A percentile compares a stretch with the other conserved stretches of the same genome.
These are phyloP conservation scores for Phytophthora idaei DNA, from an alignment of 352 stramenopile genomes.

Conservation along the genomic window DNA sequence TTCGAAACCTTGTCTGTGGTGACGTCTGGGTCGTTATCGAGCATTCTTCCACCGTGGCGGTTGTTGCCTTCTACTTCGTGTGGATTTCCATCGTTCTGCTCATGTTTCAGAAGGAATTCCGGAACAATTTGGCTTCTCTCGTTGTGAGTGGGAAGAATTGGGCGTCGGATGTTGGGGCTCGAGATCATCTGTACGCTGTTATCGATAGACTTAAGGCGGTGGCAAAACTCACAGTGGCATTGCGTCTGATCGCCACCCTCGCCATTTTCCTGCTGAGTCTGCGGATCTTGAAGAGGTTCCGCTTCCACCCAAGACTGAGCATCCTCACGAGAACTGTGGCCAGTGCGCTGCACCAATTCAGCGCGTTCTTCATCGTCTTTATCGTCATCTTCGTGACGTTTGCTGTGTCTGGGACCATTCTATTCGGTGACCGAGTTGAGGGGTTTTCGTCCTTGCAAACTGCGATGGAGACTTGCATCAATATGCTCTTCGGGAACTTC, in stretches of 20 bases:
- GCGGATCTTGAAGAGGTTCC: constrained; percentile 33
- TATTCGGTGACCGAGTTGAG: constrained; percentile 64
- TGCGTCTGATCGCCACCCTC: constrained; percentile 26
- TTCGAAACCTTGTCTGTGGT: constrained; percentile 35
- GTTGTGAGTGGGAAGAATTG: constrained; percentile 25
- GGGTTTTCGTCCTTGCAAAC: constrained; percentile 49
- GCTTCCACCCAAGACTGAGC: constrained; percentile 30
- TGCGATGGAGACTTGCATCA: constrained; percentile 61
- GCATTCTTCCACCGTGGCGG: constrained; percentile 13
- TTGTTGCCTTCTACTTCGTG: constrained; percentile 46
- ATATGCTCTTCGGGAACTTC: constrained; percentile 74
- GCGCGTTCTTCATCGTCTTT: constrained; percentile 63
- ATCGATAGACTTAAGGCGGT: constrained; percentile 23
- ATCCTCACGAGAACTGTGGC: constrained; percentile 31
- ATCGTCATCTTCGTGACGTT: constrained; percentile 65
- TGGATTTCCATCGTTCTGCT: constrained; percentile 48
- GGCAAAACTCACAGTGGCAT: constrained; percentile 20
- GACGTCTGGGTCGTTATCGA: constrained; percentile 41
- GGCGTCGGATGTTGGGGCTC: constrained; percentile 20
- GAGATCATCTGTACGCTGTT: constrained; percentile 24
- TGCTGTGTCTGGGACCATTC: constrained; percentile 45
- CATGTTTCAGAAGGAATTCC: constrained; percentile 41
- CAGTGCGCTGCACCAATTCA: constrained; percentile 54
- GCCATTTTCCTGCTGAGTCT: constrained; percentile 27
- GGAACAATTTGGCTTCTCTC: constrained; percentile 26